Base-by-base conservation (phyloP, 169 alveolate species). In the Theileria parva region DNA sequence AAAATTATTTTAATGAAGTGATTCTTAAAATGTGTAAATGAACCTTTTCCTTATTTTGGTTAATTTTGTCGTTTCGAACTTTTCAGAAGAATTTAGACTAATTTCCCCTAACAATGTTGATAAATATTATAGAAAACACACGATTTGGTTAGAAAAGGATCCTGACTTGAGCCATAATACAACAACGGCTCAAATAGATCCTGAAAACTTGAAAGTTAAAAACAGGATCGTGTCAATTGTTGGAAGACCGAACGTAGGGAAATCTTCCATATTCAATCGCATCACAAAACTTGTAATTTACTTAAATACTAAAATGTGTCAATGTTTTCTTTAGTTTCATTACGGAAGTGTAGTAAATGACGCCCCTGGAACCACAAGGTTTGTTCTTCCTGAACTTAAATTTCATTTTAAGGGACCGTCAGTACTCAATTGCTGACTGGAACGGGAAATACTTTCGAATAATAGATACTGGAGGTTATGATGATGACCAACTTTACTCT, bases 231-330 rank as follows among this genome's bases (percentile, higher is more conserved):
- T 91, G 60, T 80, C 95, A 19, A 79, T 91, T 51, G 90, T 91
- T 63, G 95, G 95, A 0, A 61, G 95, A 37, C 87, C 95, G 11
- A 91, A 91, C 68, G 95, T 91, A 61, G 95, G 95, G 12, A 91
- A 91, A 44, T 91, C 95, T 21, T 81, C 93, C 50, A 63, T 91
- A 51, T 91, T 91, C 77, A 91, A 91, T 81, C 86, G 95, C 86
- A 51, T 91, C 2, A 84, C 95, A 11, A 79, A 86, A 48, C 85
- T 68, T 86, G 90, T 84, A 66, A 28, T 7, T 21, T 1, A 9
- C 51, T 5, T 9, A 63, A 28, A 78, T 39, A 15, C 0, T 17
- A 28, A n/a, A 23, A 39, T 21, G 50, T 13, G 37, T n/a, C 0
- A 5, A 28, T 21, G 11, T 15, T 23, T 28, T 44, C 28, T 12